Base-by-base conservation (phyloP, 768 basidiomycete genomes). In the Russula griseocarnosa region DNA sequence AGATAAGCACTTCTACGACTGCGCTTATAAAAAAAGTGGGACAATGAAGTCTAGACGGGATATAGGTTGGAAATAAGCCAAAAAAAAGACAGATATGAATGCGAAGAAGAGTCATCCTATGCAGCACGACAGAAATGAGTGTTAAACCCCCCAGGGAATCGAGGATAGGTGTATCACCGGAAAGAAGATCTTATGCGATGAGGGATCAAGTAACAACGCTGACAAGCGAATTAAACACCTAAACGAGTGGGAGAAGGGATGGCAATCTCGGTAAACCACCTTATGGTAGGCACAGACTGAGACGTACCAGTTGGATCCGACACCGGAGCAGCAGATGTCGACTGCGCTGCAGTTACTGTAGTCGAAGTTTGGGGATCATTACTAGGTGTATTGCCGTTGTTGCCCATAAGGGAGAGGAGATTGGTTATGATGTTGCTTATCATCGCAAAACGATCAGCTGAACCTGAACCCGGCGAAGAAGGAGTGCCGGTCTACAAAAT, bases 211-310 rank as follows among this genome's bases (percentile, higher is more conserved):
- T 4, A 30, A 14, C n/a, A n/a, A n/a, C n/a, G n/a, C n/a, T n/a
- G n/a, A n/a, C 49, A 34, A 42, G 28, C 32, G 55, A 20, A 52
- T 63, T 30, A 58, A 2, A n/a, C 16, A 9, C 53, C 61, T 62
- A 44, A 26, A n/a, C 22, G 1, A 18, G n/a, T 3, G 28, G n/a
- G 11, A n/a, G 30, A 44, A 55, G 53, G 63, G 50, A 30, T 30
- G 2, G n/a, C 16, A 51, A 49, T 50, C 24, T 55, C 53, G 0
- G 58, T 30, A 53, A 59, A 60, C 46, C 22, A 55, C 14, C 3
- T 34, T 34, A 63, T 2, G 22, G 22, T 51, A 3, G 34, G n/a
- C 13, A 20, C 0, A 3, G 38, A 11, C 16, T 6, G 14, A 32
- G 30, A 20, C 38, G 40, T 40, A 47, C 49, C 49, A 24, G 61